These are phyloP conservation scores for Lagenidium giganteum DNA, from an alignment of 352 stramenopile genomes.

Conservation along the genomic window DNA sequence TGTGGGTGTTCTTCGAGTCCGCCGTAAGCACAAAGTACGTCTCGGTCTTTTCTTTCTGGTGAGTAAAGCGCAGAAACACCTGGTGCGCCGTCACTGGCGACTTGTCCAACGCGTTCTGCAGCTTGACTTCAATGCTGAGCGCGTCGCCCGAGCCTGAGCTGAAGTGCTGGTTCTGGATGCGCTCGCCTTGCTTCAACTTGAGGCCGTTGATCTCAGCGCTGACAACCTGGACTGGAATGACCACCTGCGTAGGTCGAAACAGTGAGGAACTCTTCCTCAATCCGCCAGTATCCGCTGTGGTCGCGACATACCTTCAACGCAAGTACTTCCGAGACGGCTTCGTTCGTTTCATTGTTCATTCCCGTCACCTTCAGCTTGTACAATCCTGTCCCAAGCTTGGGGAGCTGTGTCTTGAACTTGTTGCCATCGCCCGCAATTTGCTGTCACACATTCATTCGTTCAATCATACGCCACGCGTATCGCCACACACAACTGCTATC, in stretches of 20 bases:
- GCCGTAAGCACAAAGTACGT: conserved; percentile 73
- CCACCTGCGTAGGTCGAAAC: conserved; percentile 24
- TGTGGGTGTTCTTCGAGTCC: conserved; percentile 26
- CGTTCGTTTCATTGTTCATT: conserved; percentile 29
- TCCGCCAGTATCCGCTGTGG: background rate
- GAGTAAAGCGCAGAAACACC: conserved; percentile 72
- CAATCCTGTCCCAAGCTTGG: conserved; percentile 50
- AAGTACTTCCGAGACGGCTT: conserved; percentile 52
- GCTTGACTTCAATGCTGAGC: conserved; percentile 47
- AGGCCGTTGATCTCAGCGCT: conserved; percentile 50
- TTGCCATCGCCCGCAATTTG: conserved; percentile 57
- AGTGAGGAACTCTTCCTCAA: background rate
- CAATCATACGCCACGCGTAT: too few relatives aligned
- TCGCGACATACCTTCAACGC: conserved; percentile 56
- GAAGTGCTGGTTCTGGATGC: conserved; percentile 43
- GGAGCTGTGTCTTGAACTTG: conserved; percentile 41
- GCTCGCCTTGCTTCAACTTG: conserved; percentile 40
- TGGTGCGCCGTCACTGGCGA: conserved; percentile 60
- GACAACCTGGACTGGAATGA: conserved; percentile 52
- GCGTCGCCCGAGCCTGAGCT: conserved; percentile 53
- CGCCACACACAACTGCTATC: background rate
- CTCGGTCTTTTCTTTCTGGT: conserved; percentile 41
- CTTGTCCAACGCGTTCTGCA: conserved; percentile 57
- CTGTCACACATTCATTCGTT: conserved; percentile 15
- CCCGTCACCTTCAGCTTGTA: conserved; percentile 81